These are phyloP conservation scores for Polytrichum formosum DNA, from an alignment of 225 moss, liverwort and hornwort genomes.

Conservation along the genomic window DNA sequence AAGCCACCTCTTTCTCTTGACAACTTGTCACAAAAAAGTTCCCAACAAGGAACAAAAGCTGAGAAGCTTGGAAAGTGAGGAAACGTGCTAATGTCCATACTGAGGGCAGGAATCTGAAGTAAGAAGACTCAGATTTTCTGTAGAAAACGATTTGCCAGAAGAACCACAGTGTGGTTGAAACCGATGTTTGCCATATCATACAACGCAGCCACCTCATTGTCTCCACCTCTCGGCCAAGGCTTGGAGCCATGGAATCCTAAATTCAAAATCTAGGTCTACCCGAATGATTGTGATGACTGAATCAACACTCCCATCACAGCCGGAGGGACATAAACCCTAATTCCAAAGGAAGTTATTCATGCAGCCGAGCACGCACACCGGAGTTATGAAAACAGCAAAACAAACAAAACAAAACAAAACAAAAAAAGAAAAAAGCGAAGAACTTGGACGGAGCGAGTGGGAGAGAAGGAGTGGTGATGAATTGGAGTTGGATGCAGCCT, in stretches of 20 bases:
- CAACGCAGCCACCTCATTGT: conserved; percentile 78
- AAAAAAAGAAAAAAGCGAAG: too few species aligned
- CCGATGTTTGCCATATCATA: conserved; percentile 63
- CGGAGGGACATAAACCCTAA: too few species aligned
- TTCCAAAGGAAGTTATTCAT: too few species aligned
- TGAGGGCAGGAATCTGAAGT: conserved; percentile 35
- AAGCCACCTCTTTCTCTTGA: conserved; percentile 57
- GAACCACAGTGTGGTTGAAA: conserved; percentile 47
- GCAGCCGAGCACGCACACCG: too few species aligned
- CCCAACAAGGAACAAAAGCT: conserved; percentile 54
- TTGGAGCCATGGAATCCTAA: conserved; percentile 27
- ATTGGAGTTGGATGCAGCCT: too few species aligned
- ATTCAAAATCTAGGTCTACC: not conserved
- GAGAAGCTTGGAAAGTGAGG: conserved; percentile 53
- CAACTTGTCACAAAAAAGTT: conserved; percentile 54
- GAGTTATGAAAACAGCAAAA: too few species aligned
- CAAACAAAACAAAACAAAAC: too few species aligned
- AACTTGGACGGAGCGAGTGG: too few species aligned
- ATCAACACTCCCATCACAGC: too few species aligned
- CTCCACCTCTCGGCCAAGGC: conserved; percentile 59
- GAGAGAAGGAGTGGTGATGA: too few species aligned
- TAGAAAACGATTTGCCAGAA: conserved; percentile 51
- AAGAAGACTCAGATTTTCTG: conserved; percentile 15
- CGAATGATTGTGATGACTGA: not conserved
- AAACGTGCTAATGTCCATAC: conserved; percentile 48